Evolutionary conservation across 805 yeast species (phyloP), one percentile per base, ranked within the genome.

Genomic region (Wickerhamiella domercqiae): DNA sequence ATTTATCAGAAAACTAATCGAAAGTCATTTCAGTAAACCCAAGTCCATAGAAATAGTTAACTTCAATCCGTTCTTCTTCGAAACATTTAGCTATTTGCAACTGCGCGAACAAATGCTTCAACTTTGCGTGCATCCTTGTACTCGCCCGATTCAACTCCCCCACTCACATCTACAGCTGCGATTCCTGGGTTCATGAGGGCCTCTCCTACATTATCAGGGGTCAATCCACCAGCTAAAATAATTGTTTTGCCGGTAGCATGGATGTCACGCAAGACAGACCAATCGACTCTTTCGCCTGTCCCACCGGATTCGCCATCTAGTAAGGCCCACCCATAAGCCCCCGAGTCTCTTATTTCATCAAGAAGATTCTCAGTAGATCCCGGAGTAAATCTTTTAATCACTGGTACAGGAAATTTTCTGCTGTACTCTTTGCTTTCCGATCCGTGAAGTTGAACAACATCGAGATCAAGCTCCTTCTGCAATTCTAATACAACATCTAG

Each of bases 301-400:
- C 98, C 98, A 7, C 98, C 98, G 2, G 67, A 67, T 49, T 81
- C 94, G 2, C 93, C 77, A 52, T 90, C 98, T 15, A 87, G 62
- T 34, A 90, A 62, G 1, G 84, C 72, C 3, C 77, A 44, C 7
- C 68, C 47, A 38, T 77, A 75, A 13, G 63, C 59, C 3, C 57
- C 53, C 3, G 51, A 45, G 3, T 53, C 38, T 7, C 46, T 39
- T 6, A 19, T 4, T 11, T 25, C 16, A 6, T 35, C 22, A 4
- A 32, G 18, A 2, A 49, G 44, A 43, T 71, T 62, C 13, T 55
- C 55, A 0, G 58, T 54, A 2, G 67, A 52, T 18, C 60, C 59
- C 0, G 93, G 81, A 1, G 77, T 72, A 48, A 71, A 77, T 39
- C 96, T 62, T 34, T 79, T 69, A 41, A 87, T 78, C 7, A 82